A percentile compares a stretch with the other conserved stretches of the same genome.
Evolutionary conservation across 345 rosid species (phyloP).

Genomic region (Cardamine occulta): DNA sequence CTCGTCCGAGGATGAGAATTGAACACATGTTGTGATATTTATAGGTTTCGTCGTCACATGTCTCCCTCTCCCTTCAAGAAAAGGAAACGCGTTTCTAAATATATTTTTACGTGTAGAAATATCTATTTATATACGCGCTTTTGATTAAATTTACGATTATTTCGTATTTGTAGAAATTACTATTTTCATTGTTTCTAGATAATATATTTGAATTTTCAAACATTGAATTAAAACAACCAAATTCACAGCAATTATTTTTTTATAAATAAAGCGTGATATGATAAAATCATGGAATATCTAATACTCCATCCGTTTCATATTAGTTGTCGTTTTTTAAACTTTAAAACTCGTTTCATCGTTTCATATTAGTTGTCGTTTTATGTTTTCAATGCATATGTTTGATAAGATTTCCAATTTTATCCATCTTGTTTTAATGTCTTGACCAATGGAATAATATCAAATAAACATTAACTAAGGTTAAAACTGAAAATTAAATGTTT

Average conservation of each 20-base stretch:
- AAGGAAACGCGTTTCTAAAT: constrained; percentile 30
- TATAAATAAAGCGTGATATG: not conserved
- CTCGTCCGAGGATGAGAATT: not conserved
- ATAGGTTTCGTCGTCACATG: not conserved
- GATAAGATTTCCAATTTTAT: too few relatives aligned
- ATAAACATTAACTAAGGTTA: too few relatives aligned
- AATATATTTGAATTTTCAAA: not conserved
- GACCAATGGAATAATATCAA: too few relatives aligned
- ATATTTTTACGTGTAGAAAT: not conserved
- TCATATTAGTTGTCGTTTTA: too few relatives aligned
- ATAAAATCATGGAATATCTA: not conserved
- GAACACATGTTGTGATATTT: constrained; percentile 4
- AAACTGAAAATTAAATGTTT: too few relatives aligned
- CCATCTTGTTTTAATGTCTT: too few relatives aligned
- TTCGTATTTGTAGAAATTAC: not conserved
- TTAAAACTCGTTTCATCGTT: too few relatives aligned
- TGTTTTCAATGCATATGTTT: too few relatives aligned
- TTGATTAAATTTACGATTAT: not conserved
- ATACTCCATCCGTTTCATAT: too few relatives aligned
- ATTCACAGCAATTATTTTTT: too few relatives aligned
- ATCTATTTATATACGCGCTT: not conserved
- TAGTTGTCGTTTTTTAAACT: too few relatives aligned
- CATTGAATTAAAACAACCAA: constrained; percentile 7
- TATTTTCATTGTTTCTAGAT: not conserved
- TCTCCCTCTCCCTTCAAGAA: not conserved